These are phyloP conservation scores for Pseudophaeomoniella oleicola DNA, from an alignment of 2,329 filamentous ascomycete genomes.

Conservation along the genomic window DNA sequence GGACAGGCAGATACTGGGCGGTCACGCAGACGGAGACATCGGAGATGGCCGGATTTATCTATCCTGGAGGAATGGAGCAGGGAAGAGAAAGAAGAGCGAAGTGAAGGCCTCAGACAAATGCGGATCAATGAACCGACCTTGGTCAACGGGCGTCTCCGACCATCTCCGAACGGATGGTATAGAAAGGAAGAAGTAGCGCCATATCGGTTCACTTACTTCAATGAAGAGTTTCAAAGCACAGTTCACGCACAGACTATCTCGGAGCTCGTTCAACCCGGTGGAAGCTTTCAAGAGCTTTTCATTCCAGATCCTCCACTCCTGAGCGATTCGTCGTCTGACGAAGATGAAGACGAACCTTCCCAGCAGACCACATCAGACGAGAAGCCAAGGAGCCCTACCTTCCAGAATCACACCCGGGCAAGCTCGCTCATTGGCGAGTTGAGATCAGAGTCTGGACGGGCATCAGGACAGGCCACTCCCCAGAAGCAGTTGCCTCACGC, in stretches of 20 bases:
- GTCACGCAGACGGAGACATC: slow-evolving; percentile 44
- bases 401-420: slow-evolving; percentile 3
- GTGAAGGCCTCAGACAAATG: slow-evolving; percentile 57
- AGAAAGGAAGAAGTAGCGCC: slow-evolving; percentile 77
- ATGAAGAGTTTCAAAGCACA: slow-evolving; percentile 88
- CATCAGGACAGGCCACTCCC: slow-evolving; percentile 36
- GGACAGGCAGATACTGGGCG: slow-evolving; percentile 28
- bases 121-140: slow-evolving; percentile 92
- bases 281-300: slow-evolving; percentile 76
- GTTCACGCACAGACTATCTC: slow-evolving; percentile 94
- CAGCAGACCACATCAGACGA: slow-evolving; percentile 3
- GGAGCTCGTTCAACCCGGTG: slow-evolving; percentile 73
- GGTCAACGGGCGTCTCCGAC: slow-evolving; percentile 75
- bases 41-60: slow-evolving; percentile 74
- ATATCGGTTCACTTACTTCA: slow-evolving; percentile 96
- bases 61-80: slow-evolving; percentile 80
- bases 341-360: slow-evolving; percentile 40
- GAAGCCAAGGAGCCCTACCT: slow-evolving; percentile 12
- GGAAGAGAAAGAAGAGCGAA: slow-evolving; percentile 78
- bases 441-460: slow-evolving; percentile 17
- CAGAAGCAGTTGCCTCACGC: slow-evolving; percentile 18
- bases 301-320: slow-evolving; percentile 69
- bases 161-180: slow-evolving; percentile 62
- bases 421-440: slow-evolving; percentile 14
- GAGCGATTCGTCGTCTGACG: slow-evolving; percentile 53